Evolutionary conservation across 1,284 basidiomycete species (phyloP).

Genomic region (Boletus hoseneyae): DNA sequence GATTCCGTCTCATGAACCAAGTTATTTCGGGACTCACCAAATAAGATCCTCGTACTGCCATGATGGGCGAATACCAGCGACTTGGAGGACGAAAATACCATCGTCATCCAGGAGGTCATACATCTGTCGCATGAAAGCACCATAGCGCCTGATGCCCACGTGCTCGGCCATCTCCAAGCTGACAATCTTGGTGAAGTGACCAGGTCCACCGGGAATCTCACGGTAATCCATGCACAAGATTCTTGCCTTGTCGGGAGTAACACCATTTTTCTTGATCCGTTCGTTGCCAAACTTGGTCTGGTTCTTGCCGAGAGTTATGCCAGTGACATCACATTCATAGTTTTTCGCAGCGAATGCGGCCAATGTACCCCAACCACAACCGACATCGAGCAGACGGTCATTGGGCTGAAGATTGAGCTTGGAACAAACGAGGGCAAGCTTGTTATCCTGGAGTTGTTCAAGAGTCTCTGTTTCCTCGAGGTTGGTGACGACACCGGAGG

Average conservation of each 20-base stretch:
- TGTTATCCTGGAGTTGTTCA: slow-evolving; percentile 98
- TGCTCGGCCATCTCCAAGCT: slow-evolving; percentile 99
- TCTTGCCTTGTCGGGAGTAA: slow-evolving; percentile 74
- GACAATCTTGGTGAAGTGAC: slow-evolving; percentile 92
- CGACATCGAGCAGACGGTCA: slow-evolving; percentile 88
- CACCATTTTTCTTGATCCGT: slow-evolving; percentile 81
- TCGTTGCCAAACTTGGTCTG: slow-evolving; percentile 93
- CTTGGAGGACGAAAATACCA: slow-evolving; percentile 93
- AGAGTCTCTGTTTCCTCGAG: slow-evolving; percentile 79
- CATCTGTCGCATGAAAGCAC: slow-evolving; percentile 85
- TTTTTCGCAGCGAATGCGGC: slow-evolving; percentile 96
- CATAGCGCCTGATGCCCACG: slow-evolving; percentile 94
- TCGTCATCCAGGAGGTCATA: slow-evolving; percentile 95
- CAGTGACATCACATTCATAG: slow-evolving; percentile 92
- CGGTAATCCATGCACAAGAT: slow-evolving; percentile 96
- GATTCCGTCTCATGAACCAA: background rate
- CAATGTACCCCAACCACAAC: slow-evolving; percentile 98
- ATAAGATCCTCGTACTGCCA: slow-evolving; percentile 99
- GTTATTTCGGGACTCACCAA: slow-evolving; percentile 53
- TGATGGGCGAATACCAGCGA: slow-evolving; percentile 87
- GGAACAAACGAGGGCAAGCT: slow-evolving; percentile 91
- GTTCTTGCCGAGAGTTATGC: slow-evolving; percentile 89
- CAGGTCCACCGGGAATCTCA: slow-evolving; percentile 81
- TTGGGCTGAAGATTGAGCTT: slow-evolving; percentile 87
- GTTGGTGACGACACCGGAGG: slow-evolving; percentile 85